Evolutionary conservation across 2,329 filamentous ascomycete genomes (phyloP).

Genomic region (Mollisia scopiformis): DNA sequence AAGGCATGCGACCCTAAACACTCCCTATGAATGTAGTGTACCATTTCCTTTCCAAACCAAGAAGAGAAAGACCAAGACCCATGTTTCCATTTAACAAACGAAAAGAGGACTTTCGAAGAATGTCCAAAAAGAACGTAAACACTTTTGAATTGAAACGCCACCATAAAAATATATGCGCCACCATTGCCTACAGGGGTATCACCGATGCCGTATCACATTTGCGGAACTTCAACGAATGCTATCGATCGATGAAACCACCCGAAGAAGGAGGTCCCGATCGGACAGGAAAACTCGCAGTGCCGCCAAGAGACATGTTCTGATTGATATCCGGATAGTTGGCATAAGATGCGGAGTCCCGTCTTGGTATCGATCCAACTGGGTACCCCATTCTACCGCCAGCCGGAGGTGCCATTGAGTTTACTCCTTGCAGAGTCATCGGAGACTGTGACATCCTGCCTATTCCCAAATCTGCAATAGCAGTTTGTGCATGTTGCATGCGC

Average conservation of each 20-base stretch:
- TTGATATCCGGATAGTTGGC: background rate
- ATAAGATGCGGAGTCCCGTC: background rate
- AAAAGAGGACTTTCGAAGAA: too few relatives aligned
- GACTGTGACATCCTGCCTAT: background rate
- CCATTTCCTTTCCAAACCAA: background rate
- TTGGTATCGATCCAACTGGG: background rate
- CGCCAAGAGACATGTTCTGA: background rate
- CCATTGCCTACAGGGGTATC: background rate
- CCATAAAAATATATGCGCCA: background rate
- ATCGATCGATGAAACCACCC: background rate
- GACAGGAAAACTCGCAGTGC: background rate
- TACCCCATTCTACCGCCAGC: background rate
- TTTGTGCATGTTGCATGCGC: background rate
- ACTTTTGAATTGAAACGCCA: slow-evolving; percentile 4
- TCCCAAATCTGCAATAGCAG: background rate
- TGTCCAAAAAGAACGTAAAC: background rate
- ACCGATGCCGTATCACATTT: background rate
- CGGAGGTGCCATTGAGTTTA: background rate
- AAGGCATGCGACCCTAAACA: background rate
- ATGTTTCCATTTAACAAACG: too few relatives aligned
- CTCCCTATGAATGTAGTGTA: background rate
- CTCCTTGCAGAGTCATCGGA: background rate
- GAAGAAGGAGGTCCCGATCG: background rate
- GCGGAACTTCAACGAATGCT: background rate
- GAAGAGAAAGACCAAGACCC: background rate